phyloP scores from a whole-genome alignment of 2,329 filamentous ascomycete genomes.

The Myriosclerotinia duriaeana region DNA sequence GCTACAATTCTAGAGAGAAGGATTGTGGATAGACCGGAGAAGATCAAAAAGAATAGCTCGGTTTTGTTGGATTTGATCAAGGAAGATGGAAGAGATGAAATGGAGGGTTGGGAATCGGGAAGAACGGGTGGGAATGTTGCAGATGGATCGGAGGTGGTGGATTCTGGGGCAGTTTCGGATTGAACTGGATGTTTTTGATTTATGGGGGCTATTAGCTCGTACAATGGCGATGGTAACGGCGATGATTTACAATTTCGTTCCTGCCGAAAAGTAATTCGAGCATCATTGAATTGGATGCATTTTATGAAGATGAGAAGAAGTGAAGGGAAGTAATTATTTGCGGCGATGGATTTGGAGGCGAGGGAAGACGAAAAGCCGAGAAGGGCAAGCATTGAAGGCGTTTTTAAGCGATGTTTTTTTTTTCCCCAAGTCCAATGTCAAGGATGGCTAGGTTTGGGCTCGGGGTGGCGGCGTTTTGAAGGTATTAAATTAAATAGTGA shows the following conservation, averaged over 20 bases:
- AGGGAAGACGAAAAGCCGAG: not conserved
- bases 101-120: slow-evolving; percentile 56
- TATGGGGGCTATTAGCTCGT: not conserved
- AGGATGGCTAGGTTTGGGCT: not conserved
- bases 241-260: not conserved
- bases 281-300: not conserved
- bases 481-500: not conserved
- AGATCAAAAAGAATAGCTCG: slow-evolving; percentile 63
- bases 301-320: not conserved
- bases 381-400: not conserved
- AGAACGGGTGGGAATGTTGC: slow-evolving; percentile 11
- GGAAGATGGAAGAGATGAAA: slow-evolving; percentile 57
- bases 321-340: not conserved
- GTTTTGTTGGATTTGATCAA: slow-evolving; percentile 64
- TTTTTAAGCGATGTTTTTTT: not conserved
- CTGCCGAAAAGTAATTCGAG: not conserved
- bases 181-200: slow-evolving; percentile 1
- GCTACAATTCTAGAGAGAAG: slow-evolving; percentile 59
- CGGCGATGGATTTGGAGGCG: not conserved
- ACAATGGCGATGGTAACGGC: not conserved
- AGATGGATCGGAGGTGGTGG: not conserved
- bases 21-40: slow-evolving; percentile 56
- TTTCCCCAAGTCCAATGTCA: not conserved
- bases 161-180: slow-evolving; percentile 15
- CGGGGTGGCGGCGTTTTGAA: not conserved